Evolutionary conservation across 2,329 filamentous ascomycete genomes (phyloP), one percentile per base, ranked within the genome.

Genomic region (Cercospora janseana): DNA sequence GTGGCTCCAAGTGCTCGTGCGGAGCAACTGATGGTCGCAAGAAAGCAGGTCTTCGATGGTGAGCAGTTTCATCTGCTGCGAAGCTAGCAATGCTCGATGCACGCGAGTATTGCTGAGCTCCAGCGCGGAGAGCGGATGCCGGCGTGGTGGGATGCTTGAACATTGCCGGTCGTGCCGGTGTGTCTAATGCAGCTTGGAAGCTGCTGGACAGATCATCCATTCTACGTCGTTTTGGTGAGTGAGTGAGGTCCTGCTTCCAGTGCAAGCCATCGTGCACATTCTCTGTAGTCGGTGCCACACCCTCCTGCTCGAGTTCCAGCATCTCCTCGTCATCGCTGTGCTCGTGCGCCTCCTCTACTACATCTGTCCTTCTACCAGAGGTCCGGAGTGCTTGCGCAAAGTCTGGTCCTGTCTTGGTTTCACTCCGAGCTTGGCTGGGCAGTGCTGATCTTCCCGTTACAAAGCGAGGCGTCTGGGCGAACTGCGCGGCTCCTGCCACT

Each of bases 31-130:
- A 60, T 2, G 70, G 67, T 50, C 67, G 64, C 35, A 73, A 58
- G 61, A 74, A 74, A 12, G 66, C 58, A 7, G 71, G 70, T 35
- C 70, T 67, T 16, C 49, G 55, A 46, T 51, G 34, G 29, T 29
- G 37, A 28, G 44, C 28, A 27, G 27, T 46, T 8, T 55, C 46
- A n/a, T 47, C 34, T 13, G 38, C 16, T 12, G 28, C 16, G 21
- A 55, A 37, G 45, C 48, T 53, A 44, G 46, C 35, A 27, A 50
- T 24, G 29, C 55, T 55, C 10, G 47, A 35, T 18, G 49, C 48
- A 8, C 49, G 49, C n/a, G 42, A 46, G 40, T 57, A 59, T 10
- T 40, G 47, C 6, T 54, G 49, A n/a, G 46, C 21, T 13, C 27
- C 40, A 12, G 45, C 15, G n/a, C 51, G 21, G 16, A 45, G 24